Conservation (phyloP, 495 filamentous ascomycete genomes). For the Hyphodiscus hymeniophilus region DNA sequence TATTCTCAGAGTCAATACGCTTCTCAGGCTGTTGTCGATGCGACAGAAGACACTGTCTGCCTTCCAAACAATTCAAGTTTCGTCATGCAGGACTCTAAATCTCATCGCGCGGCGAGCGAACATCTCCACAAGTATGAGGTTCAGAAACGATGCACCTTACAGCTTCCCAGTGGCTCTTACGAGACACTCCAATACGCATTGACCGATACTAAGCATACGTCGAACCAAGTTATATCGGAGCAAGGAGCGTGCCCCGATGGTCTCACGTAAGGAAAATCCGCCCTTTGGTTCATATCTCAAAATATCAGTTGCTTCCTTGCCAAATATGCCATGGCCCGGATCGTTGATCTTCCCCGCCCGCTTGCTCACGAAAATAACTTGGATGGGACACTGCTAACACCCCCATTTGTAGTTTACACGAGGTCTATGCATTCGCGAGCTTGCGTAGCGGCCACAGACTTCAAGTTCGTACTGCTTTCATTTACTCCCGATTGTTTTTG, state of each 20-base stretch:
- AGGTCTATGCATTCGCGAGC: slow-evolving; percentile 28
- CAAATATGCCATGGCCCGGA: too few species aligned
- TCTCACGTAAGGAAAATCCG: too few species aligned
- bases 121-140: slow-evolving; percentile 9
- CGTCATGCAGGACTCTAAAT: slow-evolving; percentile 23
- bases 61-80: slow-evolving; percentile 33
- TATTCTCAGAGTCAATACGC: slow-evolving; percentile 30
- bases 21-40: slow-evolving; percentile 14
- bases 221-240: slow-evolving; percentile 15
- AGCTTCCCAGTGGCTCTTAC: slow-evolving; percentile 23
- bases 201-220: slow-evolving; percentile 21
- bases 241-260: slow-evolving; percentile 22
- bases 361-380: too few species aligned
- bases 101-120: slow-evolving; percentile 2
- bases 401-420: slow-evolving; percentile 28
- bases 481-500: too few species aligned
- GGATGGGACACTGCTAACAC: too few species aligned
- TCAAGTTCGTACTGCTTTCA: too few species aligned
- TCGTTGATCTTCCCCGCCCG: too few species aligned
- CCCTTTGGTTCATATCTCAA: too few species aligned
- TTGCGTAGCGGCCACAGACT: slow-evolving; percentile 28
- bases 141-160: slow-evolving; percentile 23
- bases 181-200: slow-evolving; percentile 27
- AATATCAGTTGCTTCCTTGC: too few species aligned
- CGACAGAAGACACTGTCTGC: slow-evolving; percentile 30